Percentiles rank a stretch among this genome's conserved stretches.
These are phyloP conservation scores for Aspergillus costaricaensis DNA, from an alignment of 2,329 filamentous ascomycete genomes.

Conservation along the genomic window DNA sequence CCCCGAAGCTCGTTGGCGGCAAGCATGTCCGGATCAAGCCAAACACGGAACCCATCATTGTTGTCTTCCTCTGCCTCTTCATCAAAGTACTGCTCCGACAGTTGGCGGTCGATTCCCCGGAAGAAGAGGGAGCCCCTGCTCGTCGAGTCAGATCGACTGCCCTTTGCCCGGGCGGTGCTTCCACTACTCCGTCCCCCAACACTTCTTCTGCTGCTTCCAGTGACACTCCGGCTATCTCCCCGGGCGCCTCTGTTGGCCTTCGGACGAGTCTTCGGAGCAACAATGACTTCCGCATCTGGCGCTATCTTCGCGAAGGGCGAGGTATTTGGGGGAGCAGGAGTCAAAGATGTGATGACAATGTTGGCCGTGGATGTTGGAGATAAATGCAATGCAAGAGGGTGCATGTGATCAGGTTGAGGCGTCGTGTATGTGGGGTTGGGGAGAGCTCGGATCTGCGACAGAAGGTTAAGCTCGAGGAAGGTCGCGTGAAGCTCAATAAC, in stretches of 20 bases:
- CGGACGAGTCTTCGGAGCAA: slow-evolving; percentile 85
- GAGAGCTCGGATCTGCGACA: slow-evolving; percentile 88
- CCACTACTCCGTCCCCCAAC: slow-evolving; percentile 67
- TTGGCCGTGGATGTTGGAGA: slow-evolving; percentile 95
- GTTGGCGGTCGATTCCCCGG: slow-evolving; percentile 70
- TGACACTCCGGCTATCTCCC: slow-evolving; percentile 77
- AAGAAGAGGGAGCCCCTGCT: slow-evolving; percentile 64
- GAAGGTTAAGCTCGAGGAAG: slow-evolving; percentile 90
- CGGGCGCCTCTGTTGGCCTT: slow-evolving; percentile 63
- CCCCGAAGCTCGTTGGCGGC: slow-evolving; percentile 72
- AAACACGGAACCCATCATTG: slow-evolving; percentile 68
- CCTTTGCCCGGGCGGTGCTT: slow-evolving; percentile 67
- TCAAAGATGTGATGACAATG: slow-evolving; percentile 80
- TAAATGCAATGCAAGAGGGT: slow-evolving; percentile 87
- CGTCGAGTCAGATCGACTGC: slow-evolving; percentile 64
- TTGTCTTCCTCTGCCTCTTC: slow-evolving; percentile 59
- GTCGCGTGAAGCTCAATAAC: slow-evolving; percentile 95
- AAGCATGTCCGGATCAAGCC: slow-evolving; percentile 80
- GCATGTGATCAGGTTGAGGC: slow-evolving; percentile 58
- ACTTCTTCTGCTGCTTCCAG: slow-evolving; percentile 76
- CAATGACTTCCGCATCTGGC: slow-evolving; percentile 93
- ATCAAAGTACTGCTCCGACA: slow-evolving; percentile 77
- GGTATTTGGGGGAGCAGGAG: slow-evolving; percentile 67
- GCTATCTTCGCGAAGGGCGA: slow-evolving; percentile 87
- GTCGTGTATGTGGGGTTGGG: slow-evolving; percentile 75